A percentile compares a stretch with the other conserved stretches of the same genome.
Conservation (phyloP, 2,329 filamentous ascomycete species). For the Sporothrix pallida region DNA sequence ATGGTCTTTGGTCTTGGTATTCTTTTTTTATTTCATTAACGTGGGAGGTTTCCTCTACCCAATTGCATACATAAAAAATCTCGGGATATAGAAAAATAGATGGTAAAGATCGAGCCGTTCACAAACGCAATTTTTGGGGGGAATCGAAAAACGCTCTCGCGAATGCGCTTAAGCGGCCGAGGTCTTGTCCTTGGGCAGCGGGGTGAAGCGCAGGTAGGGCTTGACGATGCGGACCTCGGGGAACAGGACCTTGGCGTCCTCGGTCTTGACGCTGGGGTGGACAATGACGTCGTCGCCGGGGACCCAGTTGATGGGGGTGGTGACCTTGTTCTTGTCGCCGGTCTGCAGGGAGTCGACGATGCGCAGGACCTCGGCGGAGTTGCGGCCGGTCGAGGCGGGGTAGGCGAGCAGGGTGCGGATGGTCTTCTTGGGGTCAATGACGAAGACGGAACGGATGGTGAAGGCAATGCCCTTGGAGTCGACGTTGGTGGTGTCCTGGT, state of each 20-base stretch:
- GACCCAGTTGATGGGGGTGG: constrained; percentile 89
- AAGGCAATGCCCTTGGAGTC: constrained; percentile 84
- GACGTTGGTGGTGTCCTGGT: constrained; percentile 81
- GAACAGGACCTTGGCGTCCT: constrained; percentile 87
- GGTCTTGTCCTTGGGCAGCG: constrained; percentile 58
- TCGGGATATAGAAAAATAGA: constrained; percentile 22
- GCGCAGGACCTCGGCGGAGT: constrained; percentile 78
- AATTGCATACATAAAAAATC: constrained; percentile 25
- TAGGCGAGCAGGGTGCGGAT: constrained; percentile 92
- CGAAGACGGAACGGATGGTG: constrained; percentile 92
- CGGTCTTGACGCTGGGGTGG: constrained; percentile 79
- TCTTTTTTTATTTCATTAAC: constrained; percentile 24
- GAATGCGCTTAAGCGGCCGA: constrained; percentile 26
- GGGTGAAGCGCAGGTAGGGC: constrained; percentile 76
- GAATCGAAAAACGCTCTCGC: neutral
- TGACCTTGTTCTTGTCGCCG: constrained; percentile 86
- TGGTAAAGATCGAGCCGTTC: neutral
- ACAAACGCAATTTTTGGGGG: neutral
- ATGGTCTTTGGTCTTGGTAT: no score
- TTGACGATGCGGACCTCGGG: constrained; percentile 73
- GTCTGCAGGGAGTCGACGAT: constrained; percentile 80
- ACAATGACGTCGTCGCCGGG: constrained; percentile 92
- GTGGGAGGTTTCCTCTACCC: constrained; percentile 4
- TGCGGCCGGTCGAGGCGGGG: constrained; percentile 87
- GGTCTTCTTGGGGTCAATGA: constrained; percentile 93